Conservation (phyloP, 306 rosid species). For the Inga leiocalycina region DNA sequence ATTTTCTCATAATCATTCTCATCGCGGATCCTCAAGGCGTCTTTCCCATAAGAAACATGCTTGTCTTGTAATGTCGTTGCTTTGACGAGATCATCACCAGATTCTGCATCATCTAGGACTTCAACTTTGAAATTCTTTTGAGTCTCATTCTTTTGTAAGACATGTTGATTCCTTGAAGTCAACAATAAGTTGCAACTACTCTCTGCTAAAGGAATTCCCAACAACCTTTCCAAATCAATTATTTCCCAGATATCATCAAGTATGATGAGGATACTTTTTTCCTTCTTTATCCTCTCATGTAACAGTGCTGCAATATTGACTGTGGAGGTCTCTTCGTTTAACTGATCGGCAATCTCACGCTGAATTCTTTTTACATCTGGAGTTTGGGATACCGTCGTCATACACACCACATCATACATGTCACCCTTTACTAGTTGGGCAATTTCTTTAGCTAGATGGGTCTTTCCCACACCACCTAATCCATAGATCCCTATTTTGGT, state of each 20-base stretch:
- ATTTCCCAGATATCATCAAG: not conserved
- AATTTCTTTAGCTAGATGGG: not conserved
- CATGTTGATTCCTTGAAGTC: not conserved
- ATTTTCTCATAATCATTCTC: too few relatives aligned
- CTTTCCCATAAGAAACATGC: too few relatives aligned
- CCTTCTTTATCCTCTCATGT: not conserved
- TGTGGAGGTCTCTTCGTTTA: too few relatives aligned
- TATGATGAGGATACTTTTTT: not conserved
- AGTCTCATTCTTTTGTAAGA: not conserved
- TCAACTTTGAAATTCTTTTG: not conserved
- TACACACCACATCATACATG: not conserved
- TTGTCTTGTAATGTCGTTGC: too few relatives aligned
- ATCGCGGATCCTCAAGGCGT: too few relatives aligned
- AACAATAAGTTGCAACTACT: not conserved
- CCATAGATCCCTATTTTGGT: not conserved
- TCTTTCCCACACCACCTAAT: not conserved
- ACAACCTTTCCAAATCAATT: not conserved
- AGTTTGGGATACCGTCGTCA: not conserved
- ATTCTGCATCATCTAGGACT: not conserved
- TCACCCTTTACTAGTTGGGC: not conserved
- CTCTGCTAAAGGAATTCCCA: not conserved
- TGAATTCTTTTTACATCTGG: not conserved
- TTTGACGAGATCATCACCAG: too few relatives aligned
- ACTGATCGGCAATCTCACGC: not conserved
- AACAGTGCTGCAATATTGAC: too few relatives aligned